Percentiles rank a stretch among this genome's conserved stretches.
These are phyloP conservation scores for Pythium volutum DNA, from an alignment of 352 stramenopile genomes.

Conservation along the genomic window DNA sequence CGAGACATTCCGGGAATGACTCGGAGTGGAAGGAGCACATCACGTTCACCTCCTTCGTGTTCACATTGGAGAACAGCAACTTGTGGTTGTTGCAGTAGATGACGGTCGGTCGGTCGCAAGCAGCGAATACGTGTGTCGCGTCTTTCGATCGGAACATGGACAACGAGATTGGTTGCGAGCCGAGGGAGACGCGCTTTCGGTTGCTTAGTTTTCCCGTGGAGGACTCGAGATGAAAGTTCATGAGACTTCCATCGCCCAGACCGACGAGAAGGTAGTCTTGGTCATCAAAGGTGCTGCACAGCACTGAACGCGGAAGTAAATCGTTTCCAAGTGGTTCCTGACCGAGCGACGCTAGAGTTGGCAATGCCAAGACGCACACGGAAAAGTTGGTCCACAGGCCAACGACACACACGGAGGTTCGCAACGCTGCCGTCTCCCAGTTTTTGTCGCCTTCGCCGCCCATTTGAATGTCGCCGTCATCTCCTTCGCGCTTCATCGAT, in stretches of 20 bases:
- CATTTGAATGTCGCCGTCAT: conserved; percentile 66
- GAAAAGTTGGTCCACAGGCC: conserved; percentile 94
- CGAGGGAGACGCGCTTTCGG: conserved; percentile 94
- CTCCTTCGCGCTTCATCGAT: conserved; percentile 13
- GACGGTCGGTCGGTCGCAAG: conserved; percentile 96
- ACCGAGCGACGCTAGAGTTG: conserved; percentile 62
- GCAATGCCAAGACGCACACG: conserved; percentile 83
- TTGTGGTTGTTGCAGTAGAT: conserved; percentile 97
- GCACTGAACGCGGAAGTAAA: conserved; percentile 82
- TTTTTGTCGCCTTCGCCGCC: conserved; percentile 32
- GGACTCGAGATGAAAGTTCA: conserved; percentile 89
- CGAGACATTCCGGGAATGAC: conserved; percentile 93
- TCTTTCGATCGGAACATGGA: conserved; percentile 91
- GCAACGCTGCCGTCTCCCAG: conserved; percentile 54
- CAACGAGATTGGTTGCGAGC: conserved; percentile 93
- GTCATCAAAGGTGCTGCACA: conserved; percentile 85
- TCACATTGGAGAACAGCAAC: conserved; percentile 96
- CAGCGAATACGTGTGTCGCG: conserved; percentile 94
- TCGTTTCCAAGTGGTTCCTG: conserved; percentile 77
- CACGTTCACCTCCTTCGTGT: conserved; percentile 90
- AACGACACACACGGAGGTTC: conserved; percentile 71
- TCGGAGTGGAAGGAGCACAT: conserved; percentile 93
- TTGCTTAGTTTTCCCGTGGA: conserved; percentile 45
- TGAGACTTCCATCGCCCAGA: conserved; percentile 94
- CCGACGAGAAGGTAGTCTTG: conserved; percentile 94